Evolutionary conservation across 768 basidiomycete genomes (phyloP).

Genomic region (Albatrellus ellisii): DNA sequence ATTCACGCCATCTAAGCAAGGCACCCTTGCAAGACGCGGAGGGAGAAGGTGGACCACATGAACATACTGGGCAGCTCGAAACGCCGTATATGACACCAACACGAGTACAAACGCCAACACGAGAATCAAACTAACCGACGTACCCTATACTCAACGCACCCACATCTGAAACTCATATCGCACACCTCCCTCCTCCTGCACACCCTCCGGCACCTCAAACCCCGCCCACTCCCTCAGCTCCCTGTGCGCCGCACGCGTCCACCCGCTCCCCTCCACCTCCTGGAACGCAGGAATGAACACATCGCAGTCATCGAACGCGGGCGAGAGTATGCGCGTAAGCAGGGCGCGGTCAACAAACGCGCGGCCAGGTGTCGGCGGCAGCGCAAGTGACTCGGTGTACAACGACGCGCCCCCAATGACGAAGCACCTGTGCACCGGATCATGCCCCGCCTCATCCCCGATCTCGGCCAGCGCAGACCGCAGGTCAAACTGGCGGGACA

Average conservation of each 20-base stretch:
- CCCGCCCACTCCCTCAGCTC: conserved; percentile 70
- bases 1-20: too few species aligned
- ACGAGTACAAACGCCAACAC: too few species aligned
- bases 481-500: conserved; percentile 19
- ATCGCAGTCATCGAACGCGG: conserved; percentile 75
- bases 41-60: too few species aligned
- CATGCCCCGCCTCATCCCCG: conserved; percentile 12
- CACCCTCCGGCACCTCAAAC: conserved; percentile 61
- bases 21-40: too few species aligned
- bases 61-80: too few species aligned
- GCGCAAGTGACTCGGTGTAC: conserved; percentile 52
- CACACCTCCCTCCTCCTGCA: conserved; percentile 72
- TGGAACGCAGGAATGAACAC: conserved; percentile 73
- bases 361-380: too few species aligned
- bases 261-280: conserved; percentile 20
- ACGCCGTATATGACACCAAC: too few species aligned
- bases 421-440: conserved; percentile 46
- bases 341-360: conserved; percentile 67
- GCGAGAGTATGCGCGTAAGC: conserved; percentile 69
- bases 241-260: conserved; percentile 46
- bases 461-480: conserved; percentile 27
- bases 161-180: conserved; percentile 96
- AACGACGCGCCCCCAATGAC: conserved; percentile 88
- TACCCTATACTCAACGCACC: conserved; percentile 30
- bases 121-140: too few species aligned